Evolutionary conservation across 495 filamentous ascomycete genomes (phyloP).

Genomic region (Xylaria longipes): DNA sequence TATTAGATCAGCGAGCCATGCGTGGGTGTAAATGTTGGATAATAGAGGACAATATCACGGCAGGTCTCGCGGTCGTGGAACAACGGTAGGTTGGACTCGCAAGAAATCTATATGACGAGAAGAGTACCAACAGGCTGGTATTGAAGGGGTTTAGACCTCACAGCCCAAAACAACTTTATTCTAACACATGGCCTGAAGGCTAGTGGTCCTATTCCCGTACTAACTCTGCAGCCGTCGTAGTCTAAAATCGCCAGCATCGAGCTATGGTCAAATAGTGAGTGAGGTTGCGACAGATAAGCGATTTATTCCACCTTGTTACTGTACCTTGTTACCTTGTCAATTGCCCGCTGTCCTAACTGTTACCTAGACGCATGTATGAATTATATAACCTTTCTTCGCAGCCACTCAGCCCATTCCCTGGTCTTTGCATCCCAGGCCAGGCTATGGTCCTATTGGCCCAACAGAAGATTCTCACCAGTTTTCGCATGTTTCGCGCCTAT

Average conservation of each 20-base stretch:
- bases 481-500: not conserved
- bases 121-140: not conserved
- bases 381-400: not conserved
- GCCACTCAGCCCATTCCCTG: not conserved
- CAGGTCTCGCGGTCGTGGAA: not conserved
- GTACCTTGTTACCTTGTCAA: not conserved
- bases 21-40: not conserved
- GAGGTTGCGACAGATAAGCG: not conserved
- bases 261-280: not conserved
- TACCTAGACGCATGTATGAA: not conserved
- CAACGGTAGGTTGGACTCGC: not conserved
- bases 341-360: not conserved
- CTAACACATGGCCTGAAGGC: not conserved
- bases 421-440: not conserved
- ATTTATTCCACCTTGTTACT: conserved; percentile 1
- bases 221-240: conserved; percentile 1
- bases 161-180: not conserved
- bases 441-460: not conserved
- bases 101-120: not conserved
- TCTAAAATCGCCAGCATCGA: conserved; percentile 9
- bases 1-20: not conserved
- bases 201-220: not conserved
- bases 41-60: not conserved
- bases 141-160: not conserved
- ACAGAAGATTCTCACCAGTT: not conserved